Percentiles rank a stretch among this genome's conserved stretches.
Conservation (phyloP, 2,329 filamentous ascomycete genomes). For the Claviceps arundinis region DNA sequence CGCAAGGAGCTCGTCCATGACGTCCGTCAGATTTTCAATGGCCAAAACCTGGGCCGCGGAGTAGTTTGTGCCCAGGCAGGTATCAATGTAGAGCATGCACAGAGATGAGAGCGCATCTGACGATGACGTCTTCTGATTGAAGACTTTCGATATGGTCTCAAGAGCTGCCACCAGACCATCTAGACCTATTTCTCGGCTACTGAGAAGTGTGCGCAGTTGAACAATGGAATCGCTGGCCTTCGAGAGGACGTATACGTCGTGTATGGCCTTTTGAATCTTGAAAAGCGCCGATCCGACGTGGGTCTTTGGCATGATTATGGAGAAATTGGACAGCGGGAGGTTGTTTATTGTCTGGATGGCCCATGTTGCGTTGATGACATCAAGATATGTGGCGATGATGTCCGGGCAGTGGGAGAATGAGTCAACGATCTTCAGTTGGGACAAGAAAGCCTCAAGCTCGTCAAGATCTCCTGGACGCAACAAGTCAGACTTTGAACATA, state of each 20-base stretch:
- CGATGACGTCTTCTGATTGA: slow-evolving; percentile 15
- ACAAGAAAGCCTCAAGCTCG: slow-evolving; percentile 18
- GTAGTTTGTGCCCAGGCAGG: slow-evolving; percentile 23
- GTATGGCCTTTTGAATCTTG: slow-evolving; percentile 23
- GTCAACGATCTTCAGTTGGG: slow-evolving; percentile 12
- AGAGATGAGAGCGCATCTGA: slow-evolving; percentile 19
- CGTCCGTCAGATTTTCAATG: slow-evolving; percentile 31
- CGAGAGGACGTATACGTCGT: slow-evolving; percentile 22
- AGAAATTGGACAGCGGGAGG: slow-evolving; percentile 10
- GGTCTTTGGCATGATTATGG: slow-evolving; percentile 7
- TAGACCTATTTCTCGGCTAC: slow-evolving; percentile 16
- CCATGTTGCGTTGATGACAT: slow-evolving; percentile 30
- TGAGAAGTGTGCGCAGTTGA: slow-evolving; percentile 15
- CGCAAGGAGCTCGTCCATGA: slow-evolving; percentile 28
- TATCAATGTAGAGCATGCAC: slow-evolving; percentile 28
- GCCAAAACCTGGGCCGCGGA: slow-evolving; percentile 34
- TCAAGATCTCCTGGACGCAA: slow-evolving; percentile 17
- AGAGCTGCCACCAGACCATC: slow-evolving; percentile 25
- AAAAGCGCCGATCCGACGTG: slow-evolving; percentile 23
- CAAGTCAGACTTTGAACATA: background rate
- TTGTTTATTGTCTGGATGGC: slow-evolving; percentile 14
- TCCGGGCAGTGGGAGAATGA: slow-evolving; percentile 23
- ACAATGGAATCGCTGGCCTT: slow-evolving; percentile 11
- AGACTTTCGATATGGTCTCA: slow-evolving; percentile 17
- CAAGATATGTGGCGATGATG: slow-evolving; percentile 31